phyloP scores from a whole-genome alignment of 768 basidiomycete genomes.

The Psilocybe azurescens region DNA sequence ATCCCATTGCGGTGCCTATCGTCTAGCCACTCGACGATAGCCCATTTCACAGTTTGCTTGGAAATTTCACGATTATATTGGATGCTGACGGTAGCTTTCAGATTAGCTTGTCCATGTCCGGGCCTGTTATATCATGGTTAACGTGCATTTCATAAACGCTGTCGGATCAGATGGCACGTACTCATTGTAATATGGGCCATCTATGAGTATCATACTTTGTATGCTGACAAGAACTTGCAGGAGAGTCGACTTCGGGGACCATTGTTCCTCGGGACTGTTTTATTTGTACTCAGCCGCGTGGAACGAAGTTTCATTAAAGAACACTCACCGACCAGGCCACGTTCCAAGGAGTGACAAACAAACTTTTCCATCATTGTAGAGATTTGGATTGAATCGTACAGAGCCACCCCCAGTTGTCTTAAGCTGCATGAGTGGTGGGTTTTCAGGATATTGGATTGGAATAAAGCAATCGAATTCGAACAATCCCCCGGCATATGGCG shows the following conservation, averaged over 20 bases:
- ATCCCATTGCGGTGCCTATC: conserved; percentile 46
- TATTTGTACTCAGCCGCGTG: neutral
- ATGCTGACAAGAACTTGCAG: conserved; percentile 63
- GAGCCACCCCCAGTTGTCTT: conserved; percentile 55
- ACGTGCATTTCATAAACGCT: neutral
- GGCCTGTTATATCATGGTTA: conserved; percentile 40
- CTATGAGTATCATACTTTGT: conserved; percentile 63
- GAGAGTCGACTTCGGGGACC: conserved; percentile 56
- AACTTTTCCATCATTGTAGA: conserved; percentile 55
- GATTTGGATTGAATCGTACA: conserved; percentile 62
- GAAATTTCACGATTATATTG: conserved; percentile 50
- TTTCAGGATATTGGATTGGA: conserved; percentile 53
- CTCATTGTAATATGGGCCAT: conserved; percentile 64
- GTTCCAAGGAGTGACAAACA: conserved; percentile 62
- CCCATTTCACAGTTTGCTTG: conserved; percentile 53
- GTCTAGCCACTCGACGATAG: conserved; percentile 57
- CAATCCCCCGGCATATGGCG: conserved; percentile 58
- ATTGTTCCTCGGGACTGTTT: conserved; percentile 44
- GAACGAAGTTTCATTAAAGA: conserved; percentile 1
- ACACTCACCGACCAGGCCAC: conserved; percentile 52
- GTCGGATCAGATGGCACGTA: conserved; percentile 30
- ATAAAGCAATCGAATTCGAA: conserved; percentile 65
- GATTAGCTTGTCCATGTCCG: conserved; percentile 48
- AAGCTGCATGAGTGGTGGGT: conserved; percentile 53
- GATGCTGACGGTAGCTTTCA: conserved; percentile 39